Conservation (phyloP, 2,329 filamentous ascomycete species). For the Sporothrix globosa region DNA sequence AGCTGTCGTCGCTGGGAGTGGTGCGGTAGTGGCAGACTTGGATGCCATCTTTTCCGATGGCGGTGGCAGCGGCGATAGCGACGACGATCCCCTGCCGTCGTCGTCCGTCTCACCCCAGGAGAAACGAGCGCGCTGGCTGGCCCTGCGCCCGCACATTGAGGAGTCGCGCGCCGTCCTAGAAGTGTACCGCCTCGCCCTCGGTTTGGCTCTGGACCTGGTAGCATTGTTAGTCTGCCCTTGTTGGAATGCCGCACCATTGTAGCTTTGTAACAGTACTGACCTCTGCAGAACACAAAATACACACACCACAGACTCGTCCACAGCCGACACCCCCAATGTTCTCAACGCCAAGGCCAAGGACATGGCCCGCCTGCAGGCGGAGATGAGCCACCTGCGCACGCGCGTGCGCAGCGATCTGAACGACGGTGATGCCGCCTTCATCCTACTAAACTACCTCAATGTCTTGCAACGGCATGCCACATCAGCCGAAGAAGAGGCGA, state of each 20-base stretch:
- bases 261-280: too few species aligned
- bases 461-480: slow-evolving; percentile 67
- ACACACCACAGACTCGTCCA: slow-evolving; percentile 29
- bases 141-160: slow-evolving; percentile 42
- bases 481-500: slow-evolving; percentile 24
- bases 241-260: too few species aligned
- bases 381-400: slow-evolving; percentile 43
- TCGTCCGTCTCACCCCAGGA: slow-evolving; percentile 36
- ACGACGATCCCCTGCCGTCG: background rate
- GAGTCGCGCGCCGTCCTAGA: slow-evolving; percentile 44
- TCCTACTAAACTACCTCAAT: slow-evolving; percentile 69
- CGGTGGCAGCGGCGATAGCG: slow-evolving; percentile 38
- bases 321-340: background rate
- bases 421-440: slow-evolving; percentile 68
- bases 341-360: slow-evolving; percentile 39
- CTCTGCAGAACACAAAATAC: too few species aligned
- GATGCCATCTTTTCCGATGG: slow-evolving; percentile 41
- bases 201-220: slow-evolving; percentile 48
- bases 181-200: slow-evolving; percentile 47
- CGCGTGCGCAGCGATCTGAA: slow-evolving; percentile 54
- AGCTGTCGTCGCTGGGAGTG: slow-evolving; percentile 45
- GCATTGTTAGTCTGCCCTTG: slow-evolving; percentile 39
- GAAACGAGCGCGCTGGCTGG: slow-evolving; percentile 47
- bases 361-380: slow-evolving; percentile 43
- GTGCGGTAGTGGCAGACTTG: slow-evolving; percentile 45